phyloP scores from a whole-genome alignment of 164 flowering plant species.

The Brasenia schreberi region DNA sequence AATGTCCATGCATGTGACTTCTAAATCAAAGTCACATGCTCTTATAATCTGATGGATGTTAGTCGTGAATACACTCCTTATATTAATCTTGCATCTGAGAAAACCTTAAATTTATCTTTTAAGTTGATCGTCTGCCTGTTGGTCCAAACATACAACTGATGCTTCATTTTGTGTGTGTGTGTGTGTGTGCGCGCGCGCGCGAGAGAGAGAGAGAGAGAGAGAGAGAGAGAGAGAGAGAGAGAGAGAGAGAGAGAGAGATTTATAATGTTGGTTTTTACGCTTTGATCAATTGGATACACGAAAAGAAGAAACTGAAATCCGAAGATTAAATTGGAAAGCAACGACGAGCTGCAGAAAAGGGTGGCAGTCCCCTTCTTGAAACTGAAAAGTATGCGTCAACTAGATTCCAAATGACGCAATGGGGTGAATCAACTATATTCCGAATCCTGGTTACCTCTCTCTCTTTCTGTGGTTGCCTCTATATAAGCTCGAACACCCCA shows the following conservation, averaged over 20 bases:
- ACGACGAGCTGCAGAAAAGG: not conserved
- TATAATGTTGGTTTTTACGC: not conserved
- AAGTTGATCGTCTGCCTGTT: no score
- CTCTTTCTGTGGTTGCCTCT: not conserved
- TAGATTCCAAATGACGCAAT: not conserved
- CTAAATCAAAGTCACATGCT: no score
- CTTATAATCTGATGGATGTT: no score
- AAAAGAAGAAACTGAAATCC: no score
- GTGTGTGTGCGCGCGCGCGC: no score
- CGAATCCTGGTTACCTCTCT: not conserved
- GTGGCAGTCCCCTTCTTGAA: not conserved
- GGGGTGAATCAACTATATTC: not conserved
- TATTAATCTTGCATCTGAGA: no score
- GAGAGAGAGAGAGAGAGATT: not conserved
- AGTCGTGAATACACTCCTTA: no score
- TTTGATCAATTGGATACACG: not conserved
- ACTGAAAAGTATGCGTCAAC: not conserved
- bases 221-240: not conserved
- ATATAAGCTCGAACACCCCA: not conserved
- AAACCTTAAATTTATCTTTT: no score
- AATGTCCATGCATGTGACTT: no score
- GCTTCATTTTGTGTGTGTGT: no score
- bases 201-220: not conserved
- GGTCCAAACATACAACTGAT: no score
- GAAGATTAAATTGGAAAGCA: not conserved